Evolutionary conservation across 2,329 filamentous ascomycete species (phyloP).

Genomic region (Penicillium olsonii): DNA sequence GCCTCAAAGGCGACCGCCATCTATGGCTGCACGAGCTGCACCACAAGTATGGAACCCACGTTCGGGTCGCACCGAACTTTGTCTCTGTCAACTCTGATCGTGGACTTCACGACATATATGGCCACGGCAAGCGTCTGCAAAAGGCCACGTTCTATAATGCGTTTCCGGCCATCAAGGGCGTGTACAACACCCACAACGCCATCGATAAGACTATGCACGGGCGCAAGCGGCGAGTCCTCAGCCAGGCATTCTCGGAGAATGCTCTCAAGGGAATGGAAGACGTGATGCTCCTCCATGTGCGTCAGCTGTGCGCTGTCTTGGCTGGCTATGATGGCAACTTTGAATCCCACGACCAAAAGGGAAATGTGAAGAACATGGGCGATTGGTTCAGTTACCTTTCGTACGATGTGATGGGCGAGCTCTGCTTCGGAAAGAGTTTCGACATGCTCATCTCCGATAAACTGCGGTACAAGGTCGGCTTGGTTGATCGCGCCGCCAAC

Average conservation of each 20-base stretch:
- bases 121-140: constrained; percentile 41
- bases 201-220: constrained; percentile 70
- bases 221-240: constrained; percentile 69
- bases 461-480: constrained; percentile 64
- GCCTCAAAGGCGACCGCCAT: constrained; percentile 73
- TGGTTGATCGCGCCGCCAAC: constrained; percentile 68
- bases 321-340: constrained; percentile 19
- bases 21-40: constrained; percentile 72
- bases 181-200: constrained; percentile 71
- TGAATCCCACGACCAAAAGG: constrained; percentile 22
- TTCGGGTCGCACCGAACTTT: constrained; percentile 77
- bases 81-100: constrained; percentile 74
- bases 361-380: constrained; percentile 36
- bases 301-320: constrained; percentile 60
- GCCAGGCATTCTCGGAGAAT: constrained; percentile 69
- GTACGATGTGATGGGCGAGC: constrained; percentile 55
- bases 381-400: constrained; percentile 48
- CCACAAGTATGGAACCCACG: constrained; percentile 65
- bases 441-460: constrained; percentile 49
- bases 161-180: constrained; percentile 65
- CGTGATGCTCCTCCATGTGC: constrained; percentile 65
- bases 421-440: constrained; percentile 55
- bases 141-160: constrained; percentile 74
- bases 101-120: constrained; percentile 51
- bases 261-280: constrained; percentile 69